These are phyloP conservation scores for Carallia brachiata DNA, from an alignment of 345 rosid genomes.

Conservation along the genomic window DNA sequence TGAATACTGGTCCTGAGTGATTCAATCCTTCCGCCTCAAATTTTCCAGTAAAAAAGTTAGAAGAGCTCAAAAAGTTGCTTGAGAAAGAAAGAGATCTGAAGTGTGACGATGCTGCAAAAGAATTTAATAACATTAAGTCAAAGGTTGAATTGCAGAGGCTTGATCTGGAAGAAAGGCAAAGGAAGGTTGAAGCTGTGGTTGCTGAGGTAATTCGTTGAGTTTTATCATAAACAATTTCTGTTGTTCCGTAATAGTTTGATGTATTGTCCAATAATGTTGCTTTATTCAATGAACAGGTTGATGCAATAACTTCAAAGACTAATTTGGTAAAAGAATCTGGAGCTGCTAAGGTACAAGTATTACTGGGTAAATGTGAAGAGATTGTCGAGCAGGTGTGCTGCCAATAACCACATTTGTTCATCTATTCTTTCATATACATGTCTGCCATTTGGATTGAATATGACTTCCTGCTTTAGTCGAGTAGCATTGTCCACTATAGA, in stretches of 20 bases:
- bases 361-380: constrained; percentile 58
- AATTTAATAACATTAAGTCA: constrained; percentile 45
- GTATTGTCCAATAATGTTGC: constrained; percentile 9
- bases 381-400: constrained; percentile 60
- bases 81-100: constrained; percentile 60
- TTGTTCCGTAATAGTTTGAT: not conserved
- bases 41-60: constrained; percentile 60
- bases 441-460: not conserved
- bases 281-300: constrained; percentile 48
- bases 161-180: constrained; percentile 70
- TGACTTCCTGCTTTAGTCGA: not conserved
- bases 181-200: constrained; percentile 63
- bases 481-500: not conserved
- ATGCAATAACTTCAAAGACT: constrained; percentile 52
- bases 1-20: not conserved
- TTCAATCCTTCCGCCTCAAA: not conserved
- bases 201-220: constrained; percentile 47
- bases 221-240: constrained; percentile 2
- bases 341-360: constrained; percentile 51
- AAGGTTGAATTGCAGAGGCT: constrained; percentile 61
- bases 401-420: constrained; percentile 1
- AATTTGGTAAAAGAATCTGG: constrained; percentile 54
- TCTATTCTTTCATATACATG: not conserved
- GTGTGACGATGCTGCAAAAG: constrained; percentile 51
- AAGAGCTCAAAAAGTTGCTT: constrained; percentile 43